phyloP scores from a whole-genome alignment of 2,329 filamentous ascomycete species.

The Fonsecaea nubica region DNA sequence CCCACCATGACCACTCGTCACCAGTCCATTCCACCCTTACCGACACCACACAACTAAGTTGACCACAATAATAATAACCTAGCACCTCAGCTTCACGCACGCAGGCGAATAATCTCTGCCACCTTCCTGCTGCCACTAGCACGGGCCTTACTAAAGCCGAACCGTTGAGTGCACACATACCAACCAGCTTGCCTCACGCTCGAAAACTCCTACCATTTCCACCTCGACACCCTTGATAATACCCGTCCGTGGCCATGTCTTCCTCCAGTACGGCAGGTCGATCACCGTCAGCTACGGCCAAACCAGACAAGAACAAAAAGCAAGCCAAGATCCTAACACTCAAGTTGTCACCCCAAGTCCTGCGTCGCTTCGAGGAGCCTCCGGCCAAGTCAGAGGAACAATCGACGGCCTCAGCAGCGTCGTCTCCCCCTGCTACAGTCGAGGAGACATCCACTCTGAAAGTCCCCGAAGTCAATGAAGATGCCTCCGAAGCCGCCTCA shows the following conservation, averaged over 20 bases:
- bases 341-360: slow-evolving; percentile 47
- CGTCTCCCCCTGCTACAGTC: slow-evolving; percentile 42
- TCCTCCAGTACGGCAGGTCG: slow-evolving; percentile 41
- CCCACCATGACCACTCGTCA: slow-evolving; percentile 38
- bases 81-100: slow-evolving; percentile 24
- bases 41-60: slow-evolving; percentile 36
- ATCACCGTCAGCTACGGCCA: slow-evolving; percentile 40
- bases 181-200: slow-evolving; percentile 10
- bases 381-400: slow-evolving; percentile 32
- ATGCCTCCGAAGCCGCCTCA: slow-evolving; percentile 41
- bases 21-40: slow-evolving; percentile 38
- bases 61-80: slow-evolving; percentile 27
- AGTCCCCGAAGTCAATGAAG: slow-evolving; percentile 50
- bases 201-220: slow-evolving; percentile 11
- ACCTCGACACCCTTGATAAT: slow-evolving; percentile 25
- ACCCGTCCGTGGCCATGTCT: slow-evolving; percentile 42
- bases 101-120: slow-evolving; percentile 29
- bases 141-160: slow-evolving; percentile 39
- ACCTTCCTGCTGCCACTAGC: slow-evolving; percentile 23
- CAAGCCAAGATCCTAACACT: slow-evolving; percentile 44
- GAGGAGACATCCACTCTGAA: slow-evolving; percentile 49
- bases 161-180: slow-evolving; percentile 28
- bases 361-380: slow-evolving; percentile 46
- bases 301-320: slow-evolving; percentile 45
- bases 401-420: slow-evolving; percentile 48